Evolutionary conservation across 495 filamentous ascomycete genomes (phyloP), one percentile per base, ranked within the genome.

Genomic region (Aspergillus bridgeri): DNA sequence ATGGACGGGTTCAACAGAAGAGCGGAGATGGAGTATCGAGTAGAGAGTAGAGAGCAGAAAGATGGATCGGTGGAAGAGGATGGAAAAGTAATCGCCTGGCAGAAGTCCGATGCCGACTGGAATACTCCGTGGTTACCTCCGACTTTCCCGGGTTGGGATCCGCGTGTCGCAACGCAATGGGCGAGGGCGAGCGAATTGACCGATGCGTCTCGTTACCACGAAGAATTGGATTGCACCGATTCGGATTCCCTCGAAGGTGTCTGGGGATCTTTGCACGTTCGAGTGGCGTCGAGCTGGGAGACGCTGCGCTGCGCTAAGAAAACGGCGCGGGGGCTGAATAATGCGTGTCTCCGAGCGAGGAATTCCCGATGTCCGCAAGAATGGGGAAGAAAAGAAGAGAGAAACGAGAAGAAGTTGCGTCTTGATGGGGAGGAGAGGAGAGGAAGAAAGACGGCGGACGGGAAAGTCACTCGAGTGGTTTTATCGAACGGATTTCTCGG

Each of bases 401-500:
- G 22, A 7, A 29, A 29, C 5, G 13, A 22, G n/a, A 38, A 11
- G 48, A 46, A 24, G 43, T 45, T 8, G n/a, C 48, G 46, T 24
- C 19, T 24, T n/a, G 50, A 54, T 38, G 33, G 33, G 33, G 8
- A 56, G 17, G 24, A 42, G 48, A 43, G 42, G 45, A 42, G 17
- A 50, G 5, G 27, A 29, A 29, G 25, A 56, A 27, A 19, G 46
- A 33, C 13, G 54, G 24, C 33, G 33, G 53, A 56, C 68, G 71
- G 74, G 72, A 73, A 77, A 74, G 72, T 73, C 71, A 74, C n/a
- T n/a, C n/a, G n/a, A n/a, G n/a, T n/a, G n/a, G n/a, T 72, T 69
- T 62, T 66, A 53, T 53, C 60, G 73, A 71, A 72, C 73, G 74
- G 75, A 77, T 73, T 73, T 75, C 73, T 63, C 74, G 72, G 74